Evolutionary conservation across 495 filamentous ascomycete species (phyloP), one percentile per base, ranked within the genome.

Genomic region (Lichina pygmaea): DNA sequence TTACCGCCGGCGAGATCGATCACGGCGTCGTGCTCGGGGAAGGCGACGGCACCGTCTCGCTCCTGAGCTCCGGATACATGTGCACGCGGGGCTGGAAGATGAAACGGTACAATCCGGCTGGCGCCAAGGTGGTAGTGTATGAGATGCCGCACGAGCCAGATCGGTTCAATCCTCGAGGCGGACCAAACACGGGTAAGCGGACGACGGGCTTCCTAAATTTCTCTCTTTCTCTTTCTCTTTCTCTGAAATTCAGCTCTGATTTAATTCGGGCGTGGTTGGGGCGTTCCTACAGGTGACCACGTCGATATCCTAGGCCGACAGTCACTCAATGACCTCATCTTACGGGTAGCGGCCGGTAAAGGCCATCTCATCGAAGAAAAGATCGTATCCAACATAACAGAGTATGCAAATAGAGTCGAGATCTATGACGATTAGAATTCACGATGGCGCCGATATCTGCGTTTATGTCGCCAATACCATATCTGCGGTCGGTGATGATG

Each of bases 91-190:
- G 89, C 24, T 97, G 89, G 89, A 70, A 73, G 44, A 80, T 95
- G 53, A 84, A 82, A 54, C 71, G 89, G 15, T 97, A 86, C 53
- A 97, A 97, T 56, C 89, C 89, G 0, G 79, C 83, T 0, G 73
- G 75, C 0, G 66, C 76, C 4, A 69, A 81, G 53, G 65, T 97
- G 54, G 86, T 77, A 46, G 77, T 83, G 4, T 83, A 73, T 51
- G 89, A 95, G 61, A 95, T 95, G 86, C 81, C 76, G 3, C 91
- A 97, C 55, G 85, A 95, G 56, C 89, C 89, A 0, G 85, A 93
- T 47, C 63, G 82, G 17, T 95, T 94, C 58, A 81, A 75, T 48
- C 83, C 91, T 0, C 64, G 89, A 10, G 89, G 89, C 40, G 89
- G 89, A 0, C 89, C 86, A 10, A 95, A 93, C 53, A 95, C 89